Evolutionary conservation across 2,329 filamentous ascomycete species (phyloP), one percentile per base, ranked within the genome.

Genomic region (Incumbomyces lentus): DNA sequence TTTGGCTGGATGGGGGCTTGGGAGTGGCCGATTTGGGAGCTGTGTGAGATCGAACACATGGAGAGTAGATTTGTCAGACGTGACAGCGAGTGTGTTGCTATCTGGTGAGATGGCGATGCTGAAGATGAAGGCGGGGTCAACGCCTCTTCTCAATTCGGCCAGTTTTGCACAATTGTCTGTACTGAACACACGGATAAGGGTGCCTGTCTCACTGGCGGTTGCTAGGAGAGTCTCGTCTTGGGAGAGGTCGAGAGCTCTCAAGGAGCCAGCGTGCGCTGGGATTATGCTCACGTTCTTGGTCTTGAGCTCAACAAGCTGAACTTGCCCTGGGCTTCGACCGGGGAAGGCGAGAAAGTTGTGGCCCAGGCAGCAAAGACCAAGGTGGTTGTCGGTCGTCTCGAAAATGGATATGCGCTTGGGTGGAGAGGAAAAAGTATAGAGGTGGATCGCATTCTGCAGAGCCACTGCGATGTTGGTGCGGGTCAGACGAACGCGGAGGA

Each of bases 41-140:
- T 42, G 44, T 8, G 83, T 82, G 1, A 95, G 74, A 59, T 96
- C 88, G 61, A 95, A 98, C 32, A 98, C 76, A 65, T 98, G 92
- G 10, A 98, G 73, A 0, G 89, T 98, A 5, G 86, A 89, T 67
- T 96, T 98, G 71, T 98, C 92, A 1, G 89, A 95, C 1, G 90
- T 96, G 51, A 88, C 90, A 19, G 92, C 92, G 10, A 96, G 74
- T 60, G 88, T 76, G 36, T 75, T 78, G 43, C 84, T 85, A 1
- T 81, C 81, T 0, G 89, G 89, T 16, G 86, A 93, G 63, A 98
- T 92, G 10, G 84, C 82, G 10, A 98, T 72, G 1, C 86, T 90
- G 66, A 86, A 95, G 55, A 96, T 84, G 45, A 81, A 80, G 13
- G 92, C 89, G 31, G 81, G 83, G 59, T 98, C 92, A 40, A 94